These are phyloP conservation scores for Mortierella sp. DNA, from an alignment of 371 early-diverging fungal species.

Conservation along the genomic window DNA sequence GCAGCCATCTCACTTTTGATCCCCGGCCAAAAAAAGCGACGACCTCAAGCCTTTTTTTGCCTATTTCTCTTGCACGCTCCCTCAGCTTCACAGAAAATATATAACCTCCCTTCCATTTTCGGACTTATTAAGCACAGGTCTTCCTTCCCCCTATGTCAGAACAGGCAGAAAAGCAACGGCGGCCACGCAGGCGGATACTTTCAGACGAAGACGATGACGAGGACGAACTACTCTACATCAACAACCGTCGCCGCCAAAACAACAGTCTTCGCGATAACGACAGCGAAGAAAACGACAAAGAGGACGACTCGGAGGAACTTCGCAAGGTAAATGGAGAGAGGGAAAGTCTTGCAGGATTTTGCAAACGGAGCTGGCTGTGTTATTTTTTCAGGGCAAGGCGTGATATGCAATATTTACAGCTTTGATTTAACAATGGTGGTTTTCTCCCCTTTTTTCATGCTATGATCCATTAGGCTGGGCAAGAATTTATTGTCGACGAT, in stretches of 20 bases:
- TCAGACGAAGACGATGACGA: slow-evolving; percentile 1
- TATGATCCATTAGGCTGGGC: slow-evolving; percentile 60
- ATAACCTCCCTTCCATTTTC: neutral
- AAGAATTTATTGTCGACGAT: slow-evolving; percentile 71
- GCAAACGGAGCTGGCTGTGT: neutral
- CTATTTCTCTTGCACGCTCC: neutral
- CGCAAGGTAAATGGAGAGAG: slow-evolving; percentile 22
- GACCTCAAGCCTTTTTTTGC: neutral
- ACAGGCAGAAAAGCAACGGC: neutral
- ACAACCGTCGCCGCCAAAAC: neutral
- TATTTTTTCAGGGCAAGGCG: neutral
- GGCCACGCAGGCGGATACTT: neutral
- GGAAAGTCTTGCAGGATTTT: neutral
- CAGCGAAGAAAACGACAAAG: slow-evolving; percentile 68
- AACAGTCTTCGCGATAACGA: slow-evolving; percentile 52
- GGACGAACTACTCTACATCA: neutral
- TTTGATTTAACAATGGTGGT: neutral
- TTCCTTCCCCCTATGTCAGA: neutral
- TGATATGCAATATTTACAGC: neutral
- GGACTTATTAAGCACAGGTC: neutral
- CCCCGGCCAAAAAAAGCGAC: neutral
- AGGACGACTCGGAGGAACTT: slow-evolving; percentile 67
- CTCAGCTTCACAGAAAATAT: neutral
- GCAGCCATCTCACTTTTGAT: too few species aligned
- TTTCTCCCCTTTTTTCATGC: neutral